Base-by-base conservation (phyloP, 495 filamentous ascomycete species). In the Hypoxylon fuscum region DNA sequence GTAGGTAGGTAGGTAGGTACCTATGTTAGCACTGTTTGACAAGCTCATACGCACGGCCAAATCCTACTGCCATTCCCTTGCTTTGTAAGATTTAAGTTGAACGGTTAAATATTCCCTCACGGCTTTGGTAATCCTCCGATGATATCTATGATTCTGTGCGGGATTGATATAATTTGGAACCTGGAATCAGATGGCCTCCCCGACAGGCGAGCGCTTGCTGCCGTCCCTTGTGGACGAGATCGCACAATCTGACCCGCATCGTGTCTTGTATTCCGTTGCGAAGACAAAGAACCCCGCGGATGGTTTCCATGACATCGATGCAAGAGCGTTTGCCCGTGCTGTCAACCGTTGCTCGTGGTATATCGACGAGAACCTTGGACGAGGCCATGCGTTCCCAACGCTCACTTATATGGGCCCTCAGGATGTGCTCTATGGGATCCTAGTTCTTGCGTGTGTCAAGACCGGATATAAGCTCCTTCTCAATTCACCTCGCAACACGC, bases 151-250 rank as follows among this genome's bases (percentile, higher is more conserved):
- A n/a, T n/a, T n/a, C n/a, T n/a, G n/a, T n/a, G n/a, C n/a, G n/a
- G n/a, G n/a, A n/a, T n/a, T n/a, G n/a, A n/a, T n/a, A n/a, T n/a
- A n/a, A n/a, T n/a, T n/a, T n/a, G n/a, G n/a, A n/a, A n/a, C n/a
- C n/a, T n/a, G n/a, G 25, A 27, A 27, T 27, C 4, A 27, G 4
- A 27, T 27, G 3, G 32, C 11, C 25, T n/a, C n/a, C n/a, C n/a
- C n/a, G n/a, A n/a, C n/a, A n/a, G n/a, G 29, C 8, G 11, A 1
- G 9, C 25, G 15, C 5, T 20, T 59, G 27, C 27, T 52, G 27
- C 56, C 56, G 4, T 32, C 46, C 3, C 40, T 59, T 15, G 17
- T 59, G 8, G 46, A 59, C 21, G 20, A 52, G 17, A n/a, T 59
- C 7, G 56, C 56, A 20, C 18, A 10, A 10, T 44, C 45, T 10